Evolutionary conservation across 768 basidiomycete species (phyloP).

Genomic region (Pleurotus citrinopileatus): DNA sequence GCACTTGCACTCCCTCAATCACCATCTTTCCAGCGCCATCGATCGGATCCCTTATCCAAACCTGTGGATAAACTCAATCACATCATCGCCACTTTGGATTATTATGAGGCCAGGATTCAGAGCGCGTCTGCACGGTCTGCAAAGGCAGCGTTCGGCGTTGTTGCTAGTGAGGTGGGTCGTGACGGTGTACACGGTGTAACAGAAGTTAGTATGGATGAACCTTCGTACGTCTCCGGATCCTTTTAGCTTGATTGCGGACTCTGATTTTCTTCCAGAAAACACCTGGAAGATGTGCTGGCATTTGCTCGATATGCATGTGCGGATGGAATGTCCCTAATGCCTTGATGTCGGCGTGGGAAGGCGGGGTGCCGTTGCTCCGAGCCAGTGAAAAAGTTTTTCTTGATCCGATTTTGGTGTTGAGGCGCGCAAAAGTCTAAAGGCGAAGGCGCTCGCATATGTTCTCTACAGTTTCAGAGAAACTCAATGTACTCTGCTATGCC

Average conservation of each 20-base stretch:
- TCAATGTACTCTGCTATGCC: neutral
- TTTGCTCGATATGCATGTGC: slow-evolving; percentile 54
- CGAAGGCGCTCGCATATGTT: slow-evolving; percentile 14
- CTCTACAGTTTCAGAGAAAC: slow-evolving; percentile 12
- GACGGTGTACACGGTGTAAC: slow-evolving; percentile 51
- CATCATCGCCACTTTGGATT: slow-evolving; percentile 41
- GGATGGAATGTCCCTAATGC: slow-evolving; percentile 56
- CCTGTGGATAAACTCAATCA: slow-evolving; percentile 37
- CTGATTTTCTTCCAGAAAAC: slow-evolving; percentile 29
- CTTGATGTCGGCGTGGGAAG: slow-evolving; percentile 32
- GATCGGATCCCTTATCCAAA: slow-evolving; percentile 24
- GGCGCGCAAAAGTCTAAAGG: slow-evolving; percentile 10
- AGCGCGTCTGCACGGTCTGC: slow-evolving; percentile 43
- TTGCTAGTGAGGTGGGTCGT: slow-evolving; percentile 59
- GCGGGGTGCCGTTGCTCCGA: slow-evolving; percentile 36
- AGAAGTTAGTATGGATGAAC: slow-evolving; percentile 27
- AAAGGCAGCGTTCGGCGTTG: slow-evolving; percentile 51
- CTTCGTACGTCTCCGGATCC: slow-evolving; percentile 54
- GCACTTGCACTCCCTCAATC: slow-evolving; percentile 30
- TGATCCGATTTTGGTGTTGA: slow-evolving; percentile 21
- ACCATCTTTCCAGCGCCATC: slow-evolving; percentile 16
- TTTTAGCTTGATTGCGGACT: slow-evolving; percentile 17
- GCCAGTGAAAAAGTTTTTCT: slow-evolving; percentile 45
- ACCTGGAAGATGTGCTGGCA: slow-evolving; percentile 46
- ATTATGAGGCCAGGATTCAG: slow-evolving; percentile 53